Evolutionary conservation across 176 grass and related monocot genomes (phyloP).

Genomic region (Hsuehochloa calcarea): DNA sequence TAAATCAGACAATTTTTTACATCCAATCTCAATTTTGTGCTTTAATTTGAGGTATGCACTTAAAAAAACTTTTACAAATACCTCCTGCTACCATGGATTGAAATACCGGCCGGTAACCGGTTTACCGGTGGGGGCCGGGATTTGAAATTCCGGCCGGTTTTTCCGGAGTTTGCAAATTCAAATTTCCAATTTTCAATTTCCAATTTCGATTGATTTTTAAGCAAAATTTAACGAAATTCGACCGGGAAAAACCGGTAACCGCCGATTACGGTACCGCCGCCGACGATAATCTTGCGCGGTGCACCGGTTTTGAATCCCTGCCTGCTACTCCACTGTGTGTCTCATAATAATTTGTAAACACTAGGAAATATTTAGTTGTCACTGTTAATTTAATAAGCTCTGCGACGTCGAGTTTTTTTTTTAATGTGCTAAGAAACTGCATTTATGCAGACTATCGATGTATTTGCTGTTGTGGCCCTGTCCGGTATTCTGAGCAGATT

Average conservation of each 20-base stretch:
- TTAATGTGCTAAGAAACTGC: not conserved
- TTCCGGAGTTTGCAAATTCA: too few species aligned
- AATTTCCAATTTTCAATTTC: too few species aligned
- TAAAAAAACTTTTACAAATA: not conserved
- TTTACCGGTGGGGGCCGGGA: too few species aligned
- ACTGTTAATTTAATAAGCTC: not conserved
- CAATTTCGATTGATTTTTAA: too few species aligned
- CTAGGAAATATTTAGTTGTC: not conserved
- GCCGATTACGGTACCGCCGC: too few species aligned
- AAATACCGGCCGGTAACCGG: too few species aligned
- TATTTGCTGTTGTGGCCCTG: conserved; percentile 87
- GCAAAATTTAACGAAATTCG: too few species aligned
- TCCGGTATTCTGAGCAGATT: conserved; percentile 84
- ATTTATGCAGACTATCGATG: conserved; percentile 80
- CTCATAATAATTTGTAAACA: not conserved
- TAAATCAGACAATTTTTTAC: not conserved
- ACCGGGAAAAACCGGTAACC: too few species aligned
- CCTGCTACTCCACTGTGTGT: not conserved
- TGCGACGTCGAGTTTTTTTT: not conserved
- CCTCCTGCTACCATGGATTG: too few species aligned
- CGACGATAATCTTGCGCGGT: too few species aligned
- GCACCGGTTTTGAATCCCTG: too few species aligned
- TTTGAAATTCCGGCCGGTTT: too few species aligned
- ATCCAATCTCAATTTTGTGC: not conserved
- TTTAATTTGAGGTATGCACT: not conserved